phyloP scores from a whole-genome alignment of 2,329 filamentous ascomycete species.

The Diplodia seriata region DNA sequence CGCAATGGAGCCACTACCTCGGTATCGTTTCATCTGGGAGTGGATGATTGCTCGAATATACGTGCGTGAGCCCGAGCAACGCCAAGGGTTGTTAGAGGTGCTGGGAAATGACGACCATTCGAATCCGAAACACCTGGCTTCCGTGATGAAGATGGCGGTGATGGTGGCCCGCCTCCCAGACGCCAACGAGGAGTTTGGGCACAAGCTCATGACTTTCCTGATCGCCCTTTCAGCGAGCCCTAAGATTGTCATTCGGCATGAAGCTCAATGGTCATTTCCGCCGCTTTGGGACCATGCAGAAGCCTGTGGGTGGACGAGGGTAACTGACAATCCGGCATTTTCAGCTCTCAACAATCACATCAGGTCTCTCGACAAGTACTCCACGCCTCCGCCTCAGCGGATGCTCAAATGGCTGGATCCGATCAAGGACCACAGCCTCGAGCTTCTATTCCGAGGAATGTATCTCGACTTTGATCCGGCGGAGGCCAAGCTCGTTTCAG shows the following conservation, averaged over 20 bases:
- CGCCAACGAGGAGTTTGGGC: slow-evolving; percentile 47
- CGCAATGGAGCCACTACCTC: slow-evolving; percentile 55
- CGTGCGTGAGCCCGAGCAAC: slow-evolving; percentile 43
- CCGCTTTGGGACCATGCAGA: slow-evolving; percentile 52
- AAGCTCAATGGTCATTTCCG: slow-evolving; percentile 59
- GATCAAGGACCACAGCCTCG: slow-evolving; percentile 52
- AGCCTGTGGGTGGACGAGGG: slow-evolving; percentile 44
- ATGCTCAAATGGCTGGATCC: slow-evolving; percentile 53
- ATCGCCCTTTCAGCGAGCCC: slow-evolving; percentile 55
- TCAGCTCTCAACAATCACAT: slow-evolving; percentile 53
- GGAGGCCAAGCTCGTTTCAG: slow-evolving; percentile 47
- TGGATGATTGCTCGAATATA: slow-evolving; percentile 57
- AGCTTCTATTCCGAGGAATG: slow-evolving; percentile 54
- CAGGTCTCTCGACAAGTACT: slow-evolving; percentile 53
- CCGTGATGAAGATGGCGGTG: slow-evolving; percentile 56
- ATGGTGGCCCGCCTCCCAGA: slow-evolving; percentile 50
- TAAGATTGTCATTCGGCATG: slow-evolving; percentile 61
- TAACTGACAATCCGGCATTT: slow-evolving; percentile 52
- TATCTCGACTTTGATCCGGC: slow-evolving; percentile 54
- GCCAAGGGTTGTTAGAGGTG: slow-evolving; percentile 45
- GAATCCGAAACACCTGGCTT: slow-evolving; percentile 57
- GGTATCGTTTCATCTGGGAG: slow-evolving; percentile 56
- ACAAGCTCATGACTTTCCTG: slow-evolving; percentile 51
- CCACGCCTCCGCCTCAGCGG: slow-evolving; percentile 46
- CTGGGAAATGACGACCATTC: slow-evolving; percentile 52